Base-by-base conservation (phyloP, 345 rosid species). In the Litchi chinensis region DNA sequence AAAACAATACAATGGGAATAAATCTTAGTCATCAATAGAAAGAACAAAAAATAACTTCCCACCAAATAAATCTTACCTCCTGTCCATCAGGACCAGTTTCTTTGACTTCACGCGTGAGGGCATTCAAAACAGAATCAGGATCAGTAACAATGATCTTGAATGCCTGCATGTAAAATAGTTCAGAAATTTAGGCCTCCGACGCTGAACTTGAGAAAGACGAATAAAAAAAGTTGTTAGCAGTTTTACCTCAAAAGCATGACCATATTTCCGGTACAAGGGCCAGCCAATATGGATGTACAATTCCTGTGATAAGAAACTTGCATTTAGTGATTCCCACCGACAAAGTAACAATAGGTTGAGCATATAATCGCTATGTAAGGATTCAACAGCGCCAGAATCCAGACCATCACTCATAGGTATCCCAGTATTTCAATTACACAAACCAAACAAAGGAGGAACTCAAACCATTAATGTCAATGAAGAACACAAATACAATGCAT, bases 181-280 rank as follows among this genome's bases (percentile, higher is more conserved):
- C 54, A 68, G 59, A 16, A 39, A 3, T n/a, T 78, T 44, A 68
- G 39, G 43, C 16, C 24, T 37, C 52, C 64, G 50, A 64, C 65
- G 16, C 39, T 10, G 37, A 78, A 48, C 24, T 37, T 3, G 12
- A 0, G 11, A 71, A 57, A 40, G 76, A 5, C 74, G 24, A 10
- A 69, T 39, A 32, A 16, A 52, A 63, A 70, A 32, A 56, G 43
- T 3, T 65, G 24, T 22, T 19, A 44, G 75, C 63, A 15, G 12
- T 57, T 88, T 85, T 82, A 94, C 99, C 95, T 96, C 99, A 86
- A 94, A 96, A 68, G 98, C 99, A 86, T 94, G 99, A 16, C 97
- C 95, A 75, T 94, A 89, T 81, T 90, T 94, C 73, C 97, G 89
- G 81, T 94, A 96, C 81, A 96, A 82, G 79, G 99, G 99, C 99